Evolutionary conservation across 2,329 filamentous ascomycete genomes (phyloP).

Genomic region (Xylaria sp.): DNA sequence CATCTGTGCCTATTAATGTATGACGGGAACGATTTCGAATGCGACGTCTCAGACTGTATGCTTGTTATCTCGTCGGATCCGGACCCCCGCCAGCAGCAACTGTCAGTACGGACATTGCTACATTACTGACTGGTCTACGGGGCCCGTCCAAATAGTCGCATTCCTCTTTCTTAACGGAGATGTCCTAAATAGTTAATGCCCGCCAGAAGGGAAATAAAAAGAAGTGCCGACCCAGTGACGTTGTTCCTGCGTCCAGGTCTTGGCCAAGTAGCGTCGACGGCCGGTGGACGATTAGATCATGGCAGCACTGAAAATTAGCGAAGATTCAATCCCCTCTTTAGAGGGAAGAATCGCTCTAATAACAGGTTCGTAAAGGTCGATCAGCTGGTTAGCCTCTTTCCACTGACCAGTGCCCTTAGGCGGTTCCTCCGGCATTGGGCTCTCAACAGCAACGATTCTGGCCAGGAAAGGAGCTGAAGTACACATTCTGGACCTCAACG

Average conservation of each 20-base stretch:
- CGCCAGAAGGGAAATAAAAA: conserved; percentile 1
- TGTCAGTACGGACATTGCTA: neutral
- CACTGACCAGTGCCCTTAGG: conserved; percentile 10
- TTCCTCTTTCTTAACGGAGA: conserved; percentile 3
- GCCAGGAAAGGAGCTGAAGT: conserved; percentile 26
- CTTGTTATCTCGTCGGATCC: neutral
- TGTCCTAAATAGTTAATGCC: conserved; percentile 11
- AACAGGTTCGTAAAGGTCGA: conserved; percentile 23
- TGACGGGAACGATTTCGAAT: too few species aligned
- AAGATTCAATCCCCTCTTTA: conserved; percentile 40
- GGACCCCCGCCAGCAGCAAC: neutral
- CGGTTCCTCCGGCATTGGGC: conserved; percentile 31
- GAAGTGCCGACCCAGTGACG: neutral
- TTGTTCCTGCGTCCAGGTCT: neutral
- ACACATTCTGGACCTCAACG: conserved; percentile 25
- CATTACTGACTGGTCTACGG: neutral
- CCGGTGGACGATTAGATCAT: conserved; percentile 20
- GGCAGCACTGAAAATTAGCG: conserved; percentile 39
- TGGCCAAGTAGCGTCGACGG: neutral
- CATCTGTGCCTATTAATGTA: neutral
- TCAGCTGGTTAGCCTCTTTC: neutral
- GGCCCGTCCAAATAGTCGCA: neutral
- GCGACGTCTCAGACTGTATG: neutral
- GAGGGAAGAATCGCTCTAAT: conserved; percentile 25
- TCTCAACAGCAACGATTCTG: conserved; percentile 21